A percentile compares a stretch with the other conserved stretches of the same genome.
These are phyloP conservation scores for Colletotrichum ledebouriae DNA, from an alignment of 2,329 filamentous ascomycete genomes.

Conservation along the genomic window DNA sequence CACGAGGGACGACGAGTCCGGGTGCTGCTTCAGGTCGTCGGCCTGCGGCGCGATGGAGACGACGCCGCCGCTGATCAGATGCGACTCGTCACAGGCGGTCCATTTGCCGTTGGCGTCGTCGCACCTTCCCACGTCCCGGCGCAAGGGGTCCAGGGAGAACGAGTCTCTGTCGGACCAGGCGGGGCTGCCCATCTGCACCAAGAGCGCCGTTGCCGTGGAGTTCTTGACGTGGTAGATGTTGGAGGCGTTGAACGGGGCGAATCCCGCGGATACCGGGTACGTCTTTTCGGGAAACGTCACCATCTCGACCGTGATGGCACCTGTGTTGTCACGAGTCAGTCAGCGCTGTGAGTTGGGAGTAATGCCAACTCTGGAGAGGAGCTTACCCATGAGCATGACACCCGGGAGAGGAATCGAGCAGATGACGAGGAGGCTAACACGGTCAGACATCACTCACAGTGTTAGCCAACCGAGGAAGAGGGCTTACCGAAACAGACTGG, in stretches of 20 bases:
- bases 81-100: constrained; percentile 31
- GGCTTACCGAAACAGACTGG: constrained; percentile 36
- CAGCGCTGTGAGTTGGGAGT: background rate
- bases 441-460: background rate
- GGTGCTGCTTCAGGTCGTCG: constrained; percentile 23
- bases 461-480: background rate
- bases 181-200: constrained; percentile 38
- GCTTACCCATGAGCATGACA: constrained; percentile 37
- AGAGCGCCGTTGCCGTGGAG: constrained; percentile 24
- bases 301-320: constrained; percentile 30
- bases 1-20: constrained; percentile 21
- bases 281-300: constrained; percentile 38
- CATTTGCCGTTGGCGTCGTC: constrained; percentile 4
- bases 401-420: constrained; percentile 35
- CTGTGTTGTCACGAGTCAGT: background rate
- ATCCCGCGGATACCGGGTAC: constrained; percentile 29
- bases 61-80: constrained; percentile 28
- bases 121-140: constrained; percentile 9
- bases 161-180: constrained; percentile 37
- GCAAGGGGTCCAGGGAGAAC: constrained; percentile 29
- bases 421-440: constrained; percentile 25
- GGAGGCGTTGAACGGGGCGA: constrained; percentile 35
- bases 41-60: constrained; percentile 29
- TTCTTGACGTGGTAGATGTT: constrained; percentile 17
- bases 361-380: fast-evolving